Evolutionary conservation across 2,329 filamentous ascomycete species (phyloP).

Genomic region (Emmonsiellopsis sp.): DNA sequence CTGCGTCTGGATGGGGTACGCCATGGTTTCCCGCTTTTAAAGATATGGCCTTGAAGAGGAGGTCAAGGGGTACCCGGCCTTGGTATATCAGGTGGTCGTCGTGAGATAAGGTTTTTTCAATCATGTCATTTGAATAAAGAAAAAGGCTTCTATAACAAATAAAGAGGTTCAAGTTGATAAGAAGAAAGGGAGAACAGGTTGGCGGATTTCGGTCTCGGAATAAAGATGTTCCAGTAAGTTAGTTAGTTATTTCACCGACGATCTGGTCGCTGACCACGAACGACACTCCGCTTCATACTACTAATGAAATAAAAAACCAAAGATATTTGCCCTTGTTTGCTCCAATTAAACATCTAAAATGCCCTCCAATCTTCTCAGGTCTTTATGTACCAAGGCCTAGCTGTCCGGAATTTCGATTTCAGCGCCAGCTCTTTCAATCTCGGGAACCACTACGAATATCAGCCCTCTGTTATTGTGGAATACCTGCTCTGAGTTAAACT

Average conservation of each 20-base stretch:
- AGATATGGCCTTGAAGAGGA: not conserved
- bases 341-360: not conserved
- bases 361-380: not conserved
- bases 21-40: conserved; percentile 8
- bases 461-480: not conserved
- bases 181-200: no score
- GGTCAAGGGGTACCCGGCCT: not conserved
- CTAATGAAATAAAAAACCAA: no score
- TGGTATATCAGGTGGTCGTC: not conserved
- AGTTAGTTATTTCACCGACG: no score
- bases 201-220: no score
- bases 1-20: conserved; percentile 24
- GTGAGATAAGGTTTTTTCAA: not conserved
- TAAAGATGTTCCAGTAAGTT: no score
- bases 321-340: no score
- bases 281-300: no score
- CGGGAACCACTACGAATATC: not conserved
- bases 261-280: no score
- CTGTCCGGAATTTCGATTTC: not conserved
- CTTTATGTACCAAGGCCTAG: not conserved
- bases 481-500: not conserved
- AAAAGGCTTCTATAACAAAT: no score
- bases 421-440: not conserved
- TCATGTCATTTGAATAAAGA: no score
- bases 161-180: no score